Evolutionary conservation across 2,329 filamentous ascomycete species (phyloP).

Genomic region (Fusarium marasasianum): DNA sequence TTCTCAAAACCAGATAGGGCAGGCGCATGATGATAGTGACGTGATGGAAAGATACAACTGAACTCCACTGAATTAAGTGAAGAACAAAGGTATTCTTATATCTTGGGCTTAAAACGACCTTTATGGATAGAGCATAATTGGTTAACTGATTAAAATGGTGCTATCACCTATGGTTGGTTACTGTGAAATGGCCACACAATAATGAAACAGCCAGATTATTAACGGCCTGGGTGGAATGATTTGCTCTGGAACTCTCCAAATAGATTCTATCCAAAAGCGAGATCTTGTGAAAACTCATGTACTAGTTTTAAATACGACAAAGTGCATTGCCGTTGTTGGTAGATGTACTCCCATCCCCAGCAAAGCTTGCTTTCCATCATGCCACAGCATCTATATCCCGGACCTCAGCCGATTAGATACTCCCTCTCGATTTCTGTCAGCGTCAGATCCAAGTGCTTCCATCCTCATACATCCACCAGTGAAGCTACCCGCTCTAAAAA

Average conservation of each 20-base stretch:
- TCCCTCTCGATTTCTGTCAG: no score
- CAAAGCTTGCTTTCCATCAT: not conserved
- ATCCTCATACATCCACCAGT: not conserved
- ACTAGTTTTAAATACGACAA: not conserved
- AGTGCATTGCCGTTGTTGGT: not conserved
- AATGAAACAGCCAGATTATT: not conserved
- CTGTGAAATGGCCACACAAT: not conserved
- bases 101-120: not conserved
- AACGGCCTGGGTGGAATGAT: not conserved
- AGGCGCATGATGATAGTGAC: slow-evolving; percentile 4
- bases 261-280: not conserved
- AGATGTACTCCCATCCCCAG: not conserved
- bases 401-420: not conserved
- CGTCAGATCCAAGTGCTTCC: rapidly evolving
- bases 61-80: rapidly evolving
- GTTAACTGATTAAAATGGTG: not conserved
- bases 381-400: not conserved
- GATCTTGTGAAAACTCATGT: not conserved
- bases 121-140: not conserved
- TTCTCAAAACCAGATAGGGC: slow-evolving; percentile 29
- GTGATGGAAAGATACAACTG: slow-evolving; percentile 1
- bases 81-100: not conserved
- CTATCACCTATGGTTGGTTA: not conserved
- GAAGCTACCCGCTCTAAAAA: not conserved
- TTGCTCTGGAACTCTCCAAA: not conserved